Evolutionary conservation across 2,329 filamentous ascomycete species (phyloP), one percentile per base, ranked within the genome.

Genomic region (Drechslera avenae): DNA sequence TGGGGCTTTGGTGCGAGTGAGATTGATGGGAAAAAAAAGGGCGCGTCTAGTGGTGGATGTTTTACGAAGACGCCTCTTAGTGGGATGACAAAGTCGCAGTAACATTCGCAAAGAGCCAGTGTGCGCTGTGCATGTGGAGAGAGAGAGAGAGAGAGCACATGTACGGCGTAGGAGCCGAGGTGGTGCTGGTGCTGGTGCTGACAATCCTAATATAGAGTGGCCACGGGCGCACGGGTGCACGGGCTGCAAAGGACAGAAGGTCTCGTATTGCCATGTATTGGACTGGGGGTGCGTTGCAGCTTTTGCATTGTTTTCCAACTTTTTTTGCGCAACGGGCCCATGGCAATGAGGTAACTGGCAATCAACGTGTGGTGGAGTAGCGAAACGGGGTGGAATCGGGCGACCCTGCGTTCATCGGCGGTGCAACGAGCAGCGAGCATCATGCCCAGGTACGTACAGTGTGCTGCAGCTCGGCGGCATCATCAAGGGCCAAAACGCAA

Each of bases 171-270:
- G 2, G 26, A 28, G 26, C 26, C 26, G 26, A 28, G 26, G 26
- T 28, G 26, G 26, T 28, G 26, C 26, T 21, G n/a, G 36, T 4
- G 6, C 21, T 5, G 5, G 32, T 9, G 50, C 42, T 45, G 33
- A 37, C 52, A 36, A 46, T 55, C 62, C 65, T 58, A 61, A 64
- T 66, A 52, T 57, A 64, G 63, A 61, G 62, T 54, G 56, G 61
- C 61, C 45, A 57, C 18, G n/a, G 14, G 41, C 46, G 54, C 58
- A 62, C 39, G 39, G n/a, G 51, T 33, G 56, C 50, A 47, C 56
- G 49, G 50, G 36, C 54, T 35, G 18, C 28, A 36, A 44, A 42
- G 35, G 54, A n/a, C 43, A 19, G 51, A 46, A 49, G 33, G 52
- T 49, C 48, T 51, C 23, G 50, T 39, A 41, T 46, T 28, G 12